These are phyloP conservation scores for Plasmodium knowlesi DNA, from an alignment of 169 alveolate genomes.

Conservation along the genomic window DNA sequence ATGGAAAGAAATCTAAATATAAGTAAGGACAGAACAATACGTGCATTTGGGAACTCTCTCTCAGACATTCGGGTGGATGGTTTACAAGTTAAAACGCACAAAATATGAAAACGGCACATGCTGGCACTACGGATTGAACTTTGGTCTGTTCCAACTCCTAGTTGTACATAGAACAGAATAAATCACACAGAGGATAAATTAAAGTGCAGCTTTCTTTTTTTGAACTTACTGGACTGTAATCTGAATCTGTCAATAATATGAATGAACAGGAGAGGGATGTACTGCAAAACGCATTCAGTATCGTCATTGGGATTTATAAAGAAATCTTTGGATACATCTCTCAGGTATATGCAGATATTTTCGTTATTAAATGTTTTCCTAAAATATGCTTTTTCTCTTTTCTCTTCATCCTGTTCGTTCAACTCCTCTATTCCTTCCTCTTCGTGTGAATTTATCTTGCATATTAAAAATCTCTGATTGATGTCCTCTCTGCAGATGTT, in stretches of 20 bases:
- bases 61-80: not conserved
- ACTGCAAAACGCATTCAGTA: constrained; percentile 20
- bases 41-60: not conserved
- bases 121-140: not conserved
- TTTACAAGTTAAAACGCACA: not conserved
- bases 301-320: constrained; percentile 67
- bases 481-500: constrained; percentile 58
- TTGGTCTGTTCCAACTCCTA: not conserved
- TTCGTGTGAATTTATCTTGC: constrained; percentile 16
- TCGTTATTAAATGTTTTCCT: constrained; percentile 47
- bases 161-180: not conserved
- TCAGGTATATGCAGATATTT: constrained; percentile 44
- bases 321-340: constrained; percentile 41
- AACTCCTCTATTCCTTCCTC: constrained; percentile 37
- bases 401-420: constrained; percentile 4
- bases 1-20: not conserved
- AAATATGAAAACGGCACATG: not conserved
- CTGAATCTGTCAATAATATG: constrained; percentile 62
- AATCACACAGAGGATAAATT: not conserved
- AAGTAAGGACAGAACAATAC: not conserved
- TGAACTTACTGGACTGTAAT: constrained; percentile 44
- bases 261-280: constrained; percentile 54
- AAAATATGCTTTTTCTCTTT: constrained; percentile 26
- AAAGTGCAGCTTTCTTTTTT: not conserved
- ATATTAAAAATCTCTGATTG: constrained; percentile 2